Base-by-base conservation (phyloP, 2,329 filamentous ascomycete genomes). In the Huntiella moniliformis region DNA sequence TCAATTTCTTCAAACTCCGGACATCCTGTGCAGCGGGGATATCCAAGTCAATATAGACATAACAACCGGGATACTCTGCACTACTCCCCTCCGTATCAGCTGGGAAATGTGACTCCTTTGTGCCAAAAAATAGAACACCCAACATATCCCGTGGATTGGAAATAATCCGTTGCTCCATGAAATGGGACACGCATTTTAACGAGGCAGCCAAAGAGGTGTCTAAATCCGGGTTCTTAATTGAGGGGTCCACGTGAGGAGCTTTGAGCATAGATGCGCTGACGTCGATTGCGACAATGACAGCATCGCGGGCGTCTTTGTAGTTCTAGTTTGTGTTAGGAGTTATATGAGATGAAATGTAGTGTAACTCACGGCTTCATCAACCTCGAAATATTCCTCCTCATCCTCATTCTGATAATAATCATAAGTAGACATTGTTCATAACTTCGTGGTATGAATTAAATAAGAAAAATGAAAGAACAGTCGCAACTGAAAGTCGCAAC, bases 141-240 rank as follows among this genome's bases (percentile, higher is more conserved):
- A 98, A 95, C 83, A 95, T 92, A 51, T 98, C 91, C 56, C 80
- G 87, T 1, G 91, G 91, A 51, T 87, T 88, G 3, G 88, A 88
- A 55, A 98, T 96, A 61, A 98, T 96, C 54, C 91, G 84, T 64
- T 96, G 88, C 63, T 96, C 85, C 84, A 98, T 95, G 45, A 98
- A 68, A 56, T 85, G 77, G 56, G 93, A 93, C 48, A 88, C 91
- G 55, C 85, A 95, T 68, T 94, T 94, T 42, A 98, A 64, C 3
- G 91, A 87, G 12, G 88, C 87, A 44, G 79, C 71, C 1, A 85
- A 70, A 3, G 88, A 77, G 38, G 82, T 87, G 55, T 88, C 83
- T 48, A 68, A 76, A 52, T 83, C 80, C 38, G 77, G 74, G 59
- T 86, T 88, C 62, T 83, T 93, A 43, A 77, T 72, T 50, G 73